Conservation (phyloP, 345 rosid genomes). For the Barbarea vulgaris region DNA sequence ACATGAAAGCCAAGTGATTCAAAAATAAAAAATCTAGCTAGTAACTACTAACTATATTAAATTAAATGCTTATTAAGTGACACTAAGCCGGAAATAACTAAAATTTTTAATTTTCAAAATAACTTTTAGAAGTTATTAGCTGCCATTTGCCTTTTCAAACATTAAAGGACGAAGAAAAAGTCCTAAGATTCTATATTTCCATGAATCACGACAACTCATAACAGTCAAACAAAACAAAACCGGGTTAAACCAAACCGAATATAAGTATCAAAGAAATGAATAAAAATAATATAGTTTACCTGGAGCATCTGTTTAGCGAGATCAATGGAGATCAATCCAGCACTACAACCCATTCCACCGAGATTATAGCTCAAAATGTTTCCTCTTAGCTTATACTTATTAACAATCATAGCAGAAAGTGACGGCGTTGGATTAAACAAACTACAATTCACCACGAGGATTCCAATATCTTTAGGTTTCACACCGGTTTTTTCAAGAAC, state of each 20-base stretch:
- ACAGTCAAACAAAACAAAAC: not conserved
- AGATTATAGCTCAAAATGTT: slow-evolving; percentile 56
- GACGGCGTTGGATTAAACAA: slow-evolving; percentile 57
- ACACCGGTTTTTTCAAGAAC: slow-evolving; percentile 52
- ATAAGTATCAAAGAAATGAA: not conserved
- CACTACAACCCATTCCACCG: slow-evolving; percentile 68
- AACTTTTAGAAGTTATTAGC: slow-evolving; percentile 12
- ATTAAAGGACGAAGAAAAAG: slow-evolving; percentile 5
- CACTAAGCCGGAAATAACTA: no score
- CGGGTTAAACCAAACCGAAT: slow-evolving; percentile 5
- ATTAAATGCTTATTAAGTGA: slow-evolving; percentile 3
- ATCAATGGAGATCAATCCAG: slow-evolving; percentile 57
- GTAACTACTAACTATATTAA: no score
- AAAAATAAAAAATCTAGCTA: not conserved
- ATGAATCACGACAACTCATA: slow-evolving; percentile 7
- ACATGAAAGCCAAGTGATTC: slow-evolving; percentile 22
- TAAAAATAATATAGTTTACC: slow-evolving; percentile 38
- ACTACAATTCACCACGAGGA: slow-evolving; percentile 56
- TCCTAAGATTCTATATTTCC: not conserved
- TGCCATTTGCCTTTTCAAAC: slow-evolving; percentile 23
- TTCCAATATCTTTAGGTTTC: slow-evolving; percentile 52
- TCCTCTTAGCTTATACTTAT: slow-evolving; percentile 53
- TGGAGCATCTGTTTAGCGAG: slow-evolving; percentile 63
- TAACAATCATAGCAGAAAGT: slow-evolving; percentile 51
- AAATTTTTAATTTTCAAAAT: not conserved